These are phyloP conservation scores for Piedraia hortae DNA, from an alignment of 2,329 filamentous ascomycete species.

Conservation along the genomic window DNA sequence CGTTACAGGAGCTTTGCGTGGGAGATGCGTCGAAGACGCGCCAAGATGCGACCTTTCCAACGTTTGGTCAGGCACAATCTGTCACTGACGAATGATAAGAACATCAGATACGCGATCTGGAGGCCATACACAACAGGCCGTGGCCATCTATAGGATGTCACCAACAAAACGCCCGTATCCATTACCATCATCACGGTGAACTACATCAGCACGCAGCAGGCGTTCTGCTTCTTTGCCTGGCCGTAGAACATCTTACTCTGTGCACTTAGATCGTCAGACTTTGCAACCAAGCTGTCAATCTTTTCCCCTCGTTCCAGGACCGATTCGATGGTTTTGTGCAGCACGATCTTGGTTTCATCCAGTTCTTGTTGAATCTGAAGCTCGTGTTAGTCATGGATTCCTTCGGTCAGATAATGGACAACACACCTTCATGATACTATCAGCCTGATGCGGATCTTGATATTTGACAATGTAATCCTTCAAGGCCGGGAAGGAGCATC, in stretches of 20 bases:
- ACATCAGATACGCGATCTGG: too few species aligned
- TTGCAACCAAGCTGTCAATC: slow-evolving; percentile 76
- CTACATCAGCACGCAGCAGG: slow-evolving; percentile 29
- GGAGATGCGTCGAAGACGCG: too few species aligned
- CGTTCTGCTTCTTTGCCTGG: slow-evolving; percentile 35
- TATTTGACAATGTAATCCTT: slow-evolving; percentile 55
- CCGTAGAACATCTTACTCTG: slow-evolving; percentile 97
- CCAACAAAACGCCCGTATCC: too few species aligned
- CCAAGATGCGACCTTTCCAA: too few species aligned
- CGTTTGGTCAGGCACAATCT: too few species aligned
- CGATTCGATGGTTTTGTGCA: slow-evolving; percentile 89
- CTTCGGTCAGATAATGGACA: neutral
- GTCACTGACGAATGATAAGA: too few species aligned
- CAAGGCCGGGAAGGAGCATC: slow-evolving; percentile 40
- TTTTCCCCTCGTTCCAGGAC: slow-evolving; percentile 85
- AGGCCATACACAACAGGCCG: too few species aligned
- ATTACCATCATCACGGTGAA: too few species aligned
- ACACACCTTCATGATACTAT: slow-evolving; percentile 36
- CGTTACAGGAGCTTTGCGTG: too few species aligned
- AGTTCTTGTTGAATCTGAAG: slow-evolving; percentile 69
- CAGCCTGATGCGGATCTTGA: slow-evolving; percentile 67
- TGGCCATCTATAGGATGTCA: too few species aligned
- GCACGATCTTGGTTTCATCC: slow-evolving; percentile 87
- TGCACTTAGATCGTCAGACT: slow-evolving; percentile 69
- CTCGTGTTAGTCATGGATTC: neutral